A percentile compares a stretch with the other conserved stretches of the same genome.
Conservation (phyloP, 2,329 filamentous ascomycete genomes). For the Elsinoe necatrix region DNA sequence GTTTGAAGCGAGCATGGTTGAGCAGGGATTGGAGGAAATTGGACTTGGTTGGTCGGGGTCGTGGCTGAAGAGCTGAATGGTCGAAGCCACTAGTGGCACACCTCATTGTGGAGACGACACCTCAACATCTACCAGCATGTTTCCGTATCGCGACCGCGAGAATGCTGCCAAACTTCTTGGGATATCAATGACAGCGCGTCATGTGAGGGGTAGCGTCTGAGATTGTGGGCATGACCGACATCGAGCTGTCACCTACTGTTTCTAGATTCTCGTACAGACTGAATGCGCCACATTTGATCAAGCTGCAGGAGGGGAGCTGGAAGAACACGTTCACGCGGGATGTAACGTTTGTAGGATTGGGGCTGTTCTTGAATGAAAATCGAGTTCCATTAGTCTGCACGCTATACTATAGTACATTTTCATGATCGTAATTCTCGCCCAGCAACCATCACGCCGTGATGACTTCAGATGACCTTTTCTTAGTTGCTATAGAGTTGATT, state of each 20-base stretch:
- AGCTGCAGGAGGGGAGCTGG: neutral
- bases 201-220: neutral
- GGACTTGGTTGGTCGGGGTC: slow-evolving; percentile 8
- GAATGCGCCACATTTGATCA: neutral
- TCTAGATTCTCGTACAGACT: neutral
- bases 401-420: slow-evolving; percentile 15
- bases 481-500: neutral
- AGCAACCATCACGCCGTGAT: slow-evolving; percentile 1
- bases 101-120: slow-evolving; percentile 9
- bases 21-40: slow-evolving; percentile 13
- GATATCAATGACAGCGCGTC: neutral
- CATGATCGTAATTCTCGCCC: slow-evolving; percentile 11
- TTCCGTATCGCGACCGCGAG: neutral
- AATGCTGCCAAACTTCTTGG: neutral
- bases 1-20: slow-evolving; percentile 5
- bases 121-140: neutral
- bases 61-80: slow-evolving; percentile 12
- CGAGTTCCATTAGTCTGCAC: slow-evolving; percentile 6
- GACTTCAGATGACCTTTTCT: neutral
- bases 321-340: neutral
- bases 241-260: neutral
- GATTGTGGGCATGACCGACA: neutral
- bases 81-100: neutral
- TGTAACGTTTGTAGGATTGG: neutral
- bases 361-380: too few species aligned